Evolutionary conservation across 2,329 filamentous ascomycete species (phyloP).

Genomic region (Cercospora canescens): DNA sequence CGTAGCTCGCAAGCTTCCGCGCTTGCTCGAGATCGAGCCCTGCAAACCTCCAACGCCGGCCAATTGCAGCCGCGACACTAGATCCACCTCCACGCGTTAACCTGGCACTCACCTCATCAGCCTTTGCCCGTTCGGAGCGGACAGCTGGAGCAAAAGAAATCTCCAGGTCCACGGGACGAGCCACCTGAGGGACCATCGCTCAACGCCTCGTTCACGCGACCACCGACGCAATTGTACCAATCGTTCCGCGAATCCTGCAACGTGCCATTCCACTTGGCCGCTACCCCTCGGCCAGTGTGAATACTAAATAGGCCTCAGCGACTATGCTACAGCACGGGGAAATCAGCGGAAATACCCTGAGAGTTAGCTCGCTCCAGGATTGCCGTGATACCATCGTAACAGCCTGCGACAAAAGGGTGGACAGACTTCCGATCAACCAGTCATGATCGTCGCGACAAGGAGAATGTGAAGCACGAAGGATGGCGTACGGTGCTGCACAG

Average conservation of each 20-base stretch:
- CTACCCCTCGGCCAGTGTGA: not conserved
- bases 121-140: not conserved
- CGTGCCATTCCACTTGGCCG: not conserved
- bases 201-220: not conserved
- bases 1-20: not conserved
- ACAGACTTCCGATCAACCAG: not conserved
- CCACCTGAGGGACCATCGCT: not conserved
- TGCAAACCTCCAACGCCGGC: not conserved
- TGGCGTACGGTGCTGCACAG: not conserved
- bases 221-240: not conserved
- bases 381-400: not conserved
- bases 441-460: not conserved
- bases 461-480: not conserved
- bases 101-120: not conserved
- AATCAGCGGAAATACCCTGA: not conserved
- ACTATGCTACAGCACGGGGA: not conserved
- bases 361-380: not conserved
- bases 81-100: not conserved
- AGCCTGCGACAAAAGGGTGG: conserved; percentile 2
- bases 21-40: not conserved
- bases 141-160: not conserved
- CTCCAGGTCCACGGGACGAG: not conserved
- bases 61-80: not conserved
- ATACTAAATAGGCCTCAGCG: not conserved
- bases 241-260: not conserved